Evolutionary conservation across 345 rosid species (phyloP).

Genomic region (Moricandia arvensis): DNA sequence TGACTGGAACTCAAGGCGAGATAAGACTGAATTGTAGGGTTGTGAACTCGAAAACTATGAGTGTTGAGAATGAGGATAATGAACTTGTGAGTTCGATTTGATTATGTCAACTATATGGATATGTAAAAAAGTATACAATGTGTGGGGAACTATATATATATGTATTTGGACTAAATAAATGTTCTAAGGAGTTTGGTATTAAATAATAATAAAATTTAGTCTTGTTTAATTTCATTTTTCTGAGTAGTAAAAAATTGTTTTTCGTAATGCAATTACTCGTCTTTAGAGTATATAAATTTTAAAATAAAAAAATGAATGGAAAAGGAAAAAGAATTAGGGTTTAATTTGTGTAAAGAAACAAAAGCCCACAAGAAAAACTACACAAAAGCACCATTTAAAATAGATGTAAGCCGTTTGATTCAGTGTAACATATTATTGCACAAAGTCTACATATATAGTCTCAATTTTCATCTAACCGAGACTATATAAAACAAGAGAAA

Average conservation of each 20-base stretch:
- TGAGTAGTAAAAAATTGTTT: background rate
- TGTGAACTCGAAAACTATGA: conserved; percentile 19
- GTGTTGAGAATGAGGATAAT: conserved; percentile 9
- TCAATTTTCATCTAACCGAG: background rate
- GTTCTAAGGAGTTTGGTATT: background rate
- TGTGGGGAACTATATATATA: background rate
- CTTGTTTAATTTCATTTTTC: background rate
- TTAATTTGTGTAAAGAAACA: background rate
- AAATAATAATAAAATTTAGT: background rate
- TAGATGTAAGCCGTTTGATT: background rate
- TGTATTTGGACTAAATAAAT: conserved; percentile 21
- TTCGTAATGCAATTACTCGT: background rate
- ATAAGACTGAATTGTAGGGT: conserved; percentile 48
- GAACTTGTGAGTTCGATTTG: conserved; percentile 30
- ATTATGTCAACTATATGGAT: background rate
- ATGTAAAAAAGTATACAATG: conserved; percentile 18
- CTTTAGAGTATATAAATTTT: background rate
- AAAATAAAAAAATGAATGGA: too few relatives aligned
- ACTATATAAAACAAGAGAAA: background rate
- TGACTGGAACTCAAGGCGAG: conserved; percentile 48
- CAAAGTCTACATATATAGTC: background rate
- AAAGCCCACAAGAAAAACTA: background rate
- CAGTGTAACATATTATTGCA: background rate
- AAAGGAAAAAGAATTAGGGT: background rate
- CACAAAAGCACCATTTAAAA: background rate